Evolutionary conservation across 805 yeast genomes (phyloP), one percentile per base, ranked within the genome.

Genomic region (Lachancea waltii): DNA sequence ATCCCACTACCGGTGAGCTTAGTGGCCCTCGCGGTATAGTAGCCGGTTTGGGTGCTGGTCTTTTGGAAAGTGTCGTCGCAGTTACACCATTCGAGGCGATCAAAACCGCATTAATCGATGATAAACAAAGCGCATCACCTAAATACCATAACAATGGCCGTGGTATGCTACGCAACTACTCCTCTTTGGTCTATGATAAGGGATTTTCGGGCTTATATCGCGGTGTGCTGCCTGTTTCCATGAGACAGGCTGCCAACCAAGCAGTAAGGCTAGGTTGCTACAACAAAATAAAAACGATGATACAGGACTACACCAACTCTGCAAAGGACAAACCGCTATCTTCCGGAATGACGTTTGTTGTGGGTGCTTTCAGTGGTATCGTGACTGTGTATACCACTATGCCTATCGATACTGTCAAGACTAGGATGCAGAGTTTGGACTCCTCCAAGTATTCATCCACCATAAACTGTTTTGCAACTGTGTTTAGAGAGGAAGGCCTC

Each of bases 41-140:
- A 22, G 98, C 98, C 1, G 98, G 98, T n/a, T 68, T 92, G 30
- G 97, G 97, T 33, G 98, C 98, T 2, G 98, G 98, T 25, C 73
- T 89, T 31, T 63, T 90, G 44, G 98, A 90, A 59, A 81, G 95
- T 41, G 81, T 87, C 19, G 70, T 89, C 31, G 97, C 97, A 0
- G 95, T 92, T 33, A 90, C 98, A 0, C 98, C 98, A 2, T 87
- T 89, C 40, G 98, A 90, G 62, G 95, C 96, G 24, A 85, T 90
- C 63, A 90, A 90, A 58, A 90, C 97, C 0, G 96, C 94, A 0
- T 71, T 89, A 63, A 92, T 90, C 49, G 98, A 90, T 64, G 98
- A 90, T 59, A 85, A 81, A 48, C 94, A 82, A 62, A 54, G 81
- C 4, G 65, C 75, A 3, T 71, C 69, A 38, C 97, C 97, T 33